Percentiles rank a stretch among this genome's conserved stretches.
These are phyloP conservation scores for Xylariaceae sp. DNA, from an alignment of 2,329 filamentous ascomycete species.

Conservation along the genomic window DNA sequence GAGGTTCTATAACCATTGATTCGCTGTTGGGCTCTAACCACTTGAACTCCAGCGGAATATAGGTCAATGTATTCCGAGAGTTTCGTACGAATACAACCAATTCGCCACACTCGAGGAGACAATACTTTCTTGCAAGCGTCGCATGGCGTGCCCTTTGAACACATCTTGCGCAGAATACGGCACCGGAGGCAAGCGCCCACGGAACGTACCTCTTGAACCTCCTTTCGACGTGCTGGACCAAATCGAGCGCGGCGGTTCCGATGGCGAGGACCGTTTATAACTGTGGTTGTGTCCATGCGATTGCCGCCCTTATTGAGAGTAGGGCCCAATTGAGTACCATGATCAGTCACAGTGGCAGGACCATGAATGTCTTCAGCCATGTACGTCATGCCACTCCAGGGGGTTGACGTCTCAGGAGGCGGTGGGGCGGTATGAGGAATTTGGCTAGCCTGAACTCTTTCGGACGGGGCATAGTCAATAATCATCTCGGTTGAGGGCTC, in stretches of 20 bases:
- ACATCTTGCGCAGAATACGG: constrained; percentile 60
- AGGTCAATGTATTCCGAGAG: constrained; percentile 57
- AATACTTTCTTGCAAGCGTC: constrained; percentile 59
- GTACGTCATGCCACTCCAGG: constrained; percentile 32
- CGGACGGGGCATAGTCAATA: constrained; percentile 26
- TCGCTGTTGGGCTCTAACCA: constrained; percentile 55
- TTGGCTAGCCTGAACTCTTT: constrained; percentile 14
- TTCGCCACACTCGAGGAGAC: constrained; percentile 59
- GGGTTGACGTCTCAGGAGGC: constrained; percentile 15
- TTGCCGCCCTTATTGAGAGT: constrained; percentile 43
- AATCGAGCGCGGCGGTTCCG: constrained; percentile 54
- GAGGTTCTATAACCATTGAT: constrained; percentile 51
- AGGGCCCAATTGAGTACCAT: constrained; percentile 26
- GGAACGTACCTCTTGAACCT: constrained; percentile 60
- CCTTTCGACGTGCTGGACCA: constrained; percentile 52
- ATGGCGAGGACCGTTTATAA: constrained; percentile 41
- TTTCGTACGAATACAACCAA: constrained; percentile 57
- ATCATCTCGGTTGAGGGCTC: constrained; percentile 25
- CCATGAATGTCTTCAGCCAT: constrained; percentile 30
- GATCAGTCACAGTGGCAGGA: constrained; percentile 29
- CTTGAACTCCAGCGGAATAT: constrained; percentile 59
- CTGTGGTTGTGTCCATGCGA: constrained; percentile 45
- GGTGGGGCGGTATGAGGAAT: constrained; percentile 7
- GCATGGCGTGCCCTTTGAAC: constrained; percentile 58
- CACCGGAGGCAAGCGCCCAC: constrained; percentile 62